Percentiles rank a stretch among this genome's conserved stretches.
These are phyloP conservation scores for Blastobotrys raffinosifermentans DNA, from an alignment of 1,139 yeast genomes.

Conservation along the genomic window DNA sequence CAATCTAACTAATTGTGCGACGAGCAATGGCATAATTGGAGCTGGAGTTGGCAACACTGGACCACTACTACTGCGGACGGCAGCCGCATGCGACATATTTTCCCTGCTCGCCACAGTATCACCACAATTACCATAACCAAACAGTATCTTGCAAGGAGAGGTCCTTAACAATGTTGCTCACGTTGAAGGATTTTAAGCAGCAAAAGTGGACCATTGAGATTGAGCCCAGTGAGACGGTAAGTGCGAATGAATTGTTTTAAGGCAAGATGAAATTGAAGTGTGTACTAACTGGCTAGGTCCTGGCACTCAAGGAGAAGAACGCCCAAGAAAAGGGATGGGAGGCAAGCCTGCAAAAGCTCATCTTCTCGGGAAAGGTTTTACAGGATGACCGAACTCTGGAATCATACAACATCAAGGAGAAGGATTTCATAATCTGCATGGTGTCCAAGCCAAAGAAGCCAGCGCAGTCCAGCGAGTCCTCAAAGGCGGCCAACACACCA, in stretches of 20 bases:
- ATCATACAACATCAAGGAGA: slow-evolving; percentile 63
- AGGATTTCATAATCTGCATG: slow-evolving; percentile 92
- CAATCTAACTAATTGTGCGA: too few relatives aligned
- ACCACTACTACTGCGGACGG: too few relatives aligned
- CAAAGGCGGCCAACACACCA: slow-evolving; percentile 18
- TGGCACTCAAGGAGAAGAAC: slow-evolving; percentile 65
- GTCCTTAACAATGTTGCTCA: slow-evolving; percentile 77
- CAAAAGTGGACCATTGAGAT: slow-evolving; percentile 78
- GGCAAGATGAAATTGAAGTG: neutral
- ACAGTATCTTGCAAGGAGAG: too few relatives aligned
- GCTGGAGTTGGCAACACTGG: too few relatives aligned
- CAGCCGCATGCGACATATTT: too few relatives aligned
- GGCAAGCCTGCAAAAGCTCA: slow-evolving; percentile 73
- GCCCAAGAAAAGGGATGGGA: slow-evolving; percentile 67
- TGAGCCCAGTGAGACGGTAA: slow-evolving; percentile 61
- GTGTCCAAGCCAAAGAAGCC: slow-evolving; percentile 44
- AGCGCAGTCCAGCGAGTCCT: slow-evolving; percentile 12
- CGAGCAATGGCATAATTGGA: too few relatives aligned
- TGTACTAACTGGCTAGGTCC: slow-evolving; percentile 41
- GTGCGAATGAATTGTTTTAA: slow-evolving; percentile 29
- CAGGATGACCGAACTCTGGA: slow-evolving; percentile 75
- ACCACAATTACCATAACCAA: too few relatives aligned
- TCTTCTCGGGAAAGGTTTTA: slow-evolving; percentile 84
- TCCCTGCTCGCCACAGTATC: too few relatives aligned
- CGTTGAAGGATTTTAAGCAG: slow-evolving; percentile 88